phyloP scores from a whole-genome alignment of 1,139 yeast species.

The Wickerhamomyces sp. region DNA sequence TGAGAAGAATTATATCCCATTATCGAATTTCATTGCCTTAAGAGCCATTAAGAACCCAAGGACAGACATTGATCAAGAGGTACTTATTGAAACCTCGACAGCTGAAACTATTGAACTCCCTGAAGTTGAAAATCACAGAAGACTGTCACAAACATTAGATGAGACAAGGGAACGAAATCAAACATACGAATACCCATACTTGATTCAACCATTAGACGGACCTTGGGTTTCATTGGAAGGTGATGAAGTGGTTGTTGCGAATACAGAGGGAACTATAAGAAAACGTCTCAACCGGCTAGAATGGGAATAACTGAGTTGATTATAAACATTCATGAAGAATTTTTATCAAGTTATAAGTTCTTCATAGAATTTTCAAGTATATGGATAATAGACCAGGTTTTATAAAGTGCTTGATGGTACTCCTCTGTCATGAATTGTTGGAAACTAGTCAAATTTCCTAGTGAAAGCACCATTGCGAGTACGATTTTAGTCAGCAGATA shows the following conservation, averaged over 20 bases:
- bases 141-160: conserved; percentile 45
- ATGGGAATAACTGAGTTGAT: conserved; percentile 41
- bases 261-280: conserved; percentile 52
- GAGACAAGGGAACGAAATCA: conserved; percentile 60
- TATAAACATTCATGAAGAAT: too few species aligned
- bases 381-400: too few species aligned
- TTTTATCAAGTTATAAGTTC: too few species aligned
- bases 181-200: conserved; percentile 72
- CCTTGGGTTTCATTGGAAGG: conserved; percentile 75
- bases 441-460: conserved; percentile 3
- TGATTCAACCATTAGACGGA: conserved; percentile 68
- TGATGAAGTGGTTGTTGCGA: conserved; percentile 55
- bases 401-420: neutral
- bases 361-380: too few species aligned
- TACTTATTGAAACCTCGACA: conserved; percentile 18
- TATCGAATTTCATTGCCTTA: conserved; percentile 81
- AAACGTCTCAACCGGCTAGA: conserved; percentile 44
- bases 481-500: conserved; percentile 24
- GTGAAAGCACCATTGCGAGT: conserved; percentile 23
- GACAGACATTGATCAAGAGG: conserved; percentile 44
- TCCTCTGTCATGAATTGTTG: conserved; percentile 2
- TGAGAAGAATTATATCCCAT: conserved; percentile 74
- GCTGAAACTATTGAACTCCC: neutral
- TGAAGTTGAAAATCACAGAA: conserved; percentile 1
- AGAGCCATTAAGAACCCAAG: conserved; percentile 62